Evolutionary conservation across 352 stramenopile genomes (phyloP).

Genomic region (Blastocystis sp.): DNA sequence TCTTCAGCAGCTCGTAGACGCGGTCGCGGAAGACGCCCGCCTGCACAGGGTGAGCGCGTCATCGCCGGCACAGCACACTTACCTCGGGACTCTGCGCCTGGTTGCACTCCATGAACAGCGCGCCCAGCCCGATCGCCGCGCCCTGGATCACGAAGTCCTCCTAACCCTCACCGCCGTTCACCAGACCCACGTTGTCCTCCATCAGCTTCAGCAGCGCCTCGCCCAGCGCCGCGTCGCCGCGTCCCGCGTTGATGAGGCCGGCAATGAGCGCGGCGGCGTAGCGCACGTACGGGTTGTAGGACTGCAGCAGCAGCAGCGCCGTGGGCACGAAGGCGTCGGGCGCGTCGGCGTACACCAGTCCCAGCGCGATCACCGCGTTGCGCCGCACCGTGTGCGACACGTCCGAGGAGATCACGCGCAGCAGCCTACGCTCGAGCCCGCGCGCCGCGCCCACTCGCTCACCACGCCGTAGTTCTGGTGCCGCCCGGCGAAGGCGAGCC

Average conservation of each 20-base stretch:
- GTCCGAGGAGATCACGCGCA: slow-evolving; percentile 96
- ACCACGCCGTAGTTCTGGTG: not conserved
- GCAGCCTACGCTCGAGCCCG: slow-evolving; percentile 78
- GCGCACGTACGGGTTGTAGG: slow-evolving; percentile 97
- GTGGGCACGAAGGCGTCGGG: slow-evolving; percentile 85
- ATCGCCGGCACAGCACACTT: not conserved
- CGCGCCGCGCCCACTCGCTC: not conserved
- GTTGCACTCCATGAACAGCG: slow-evolving; percentile 46
- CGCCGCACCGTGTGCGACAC: slow-evolving; percentile 96
- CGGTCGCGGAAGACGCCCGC: not conserved
- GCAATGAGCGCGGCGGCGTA: slow-evolving; percentile 90
- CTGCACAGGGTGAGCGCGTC: not conserved
- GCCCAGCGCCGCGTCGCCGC: not conserved
- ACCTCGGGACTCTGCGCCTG: not conserved
- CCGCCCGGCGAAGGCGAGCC: slow-evolving; percentile 76
- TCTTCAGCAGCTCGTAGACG: slow-evolving; percentile 15
- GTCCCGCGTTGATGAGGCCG: not conserved
- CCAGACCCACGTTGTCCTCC: slow-evolving; percentile 7
- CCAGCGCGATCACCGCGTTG: slow-evolving; percentile 90
- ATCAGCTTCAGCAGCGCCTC: slow-evolving; percentile 33
- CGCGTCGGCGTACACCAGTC: slow-evolving; percentile 85
- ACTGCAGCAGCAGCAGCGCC: slow-evolving; percentile 92
- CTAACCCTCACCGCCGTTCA: not conserved
- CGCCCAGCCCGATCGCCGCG: slow-evolving; percentile 25
- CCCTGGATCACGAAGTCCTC: slow-evolving; percentile 54